Evolutionary conservation across 73 alveolate genomes (phyloP).

Genomic region (Paramecium primaurelia): DNA sequence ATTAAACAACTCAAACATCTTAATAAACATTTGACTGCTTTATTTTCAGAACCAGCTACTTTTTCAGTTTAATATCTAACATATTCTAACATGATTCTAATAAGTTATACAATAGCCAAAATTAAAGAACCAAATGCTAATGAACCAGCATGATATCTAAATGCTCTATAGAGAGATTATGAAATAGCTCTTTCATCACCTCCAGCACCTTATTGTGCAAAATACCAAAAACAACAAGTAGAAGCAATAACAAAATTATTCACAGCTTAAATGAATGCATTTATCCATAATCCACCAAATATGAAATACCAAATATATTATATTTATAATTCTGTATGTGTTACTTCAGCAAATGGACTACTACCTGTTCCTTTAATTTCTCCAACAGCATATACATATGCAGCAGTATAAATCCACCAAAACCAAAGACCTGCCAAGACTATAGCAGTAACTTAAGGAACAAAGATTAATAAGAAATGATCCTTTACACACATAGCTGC

Average conservation of each 20-base stretch:
- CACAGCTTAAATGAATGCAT: conserved; percentile 76
- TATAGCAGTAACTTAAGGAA: conserved; percentile 60
- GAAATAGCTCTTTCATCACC: conserved; percentile 86
- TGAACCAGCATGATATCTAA: conserved; percentile 96
- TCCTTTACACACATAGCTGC: conserved; percentile 57
- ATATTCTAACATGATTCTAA: conserved; percentile 86
- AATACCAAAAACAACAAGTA: conserved; percentile 94
- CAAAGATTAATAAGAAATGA: conserved; percentile 59
- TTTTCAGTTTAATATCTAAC: conserved; percentile 77
- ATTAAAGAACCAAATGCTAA: conserved; percentile 96
- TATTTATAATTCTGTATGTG: conserved; percentile 74
- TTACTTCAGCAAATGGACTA: conserved; percentile 78
- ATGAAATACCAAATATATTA: conserved; percentile 83
- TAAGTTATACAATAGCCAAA: conserved; percentile 90
- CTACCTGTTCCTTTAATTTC: conserved; percentile 63
- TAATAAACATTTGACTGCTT: conserved; percentile 79
- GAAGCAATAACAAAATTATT: conserved; percentile 67
- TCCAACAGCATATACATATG: conserved; percentile 73
- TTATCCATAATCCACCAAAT: conserved; percentile 85
- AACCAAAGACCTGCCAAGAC: conserved; percentile 60
- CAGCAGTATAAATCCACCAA: conserved; percentile 86
- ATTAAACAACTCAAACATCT: conserved; percentile 85
- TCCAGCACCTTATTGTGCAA: conserved; percentile 89
- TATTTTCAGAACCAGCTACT: conserved; percentile 77
- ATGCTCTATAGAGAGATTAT: conserved; percentile 85